A percentile compares a stretch with the other conserved stretches of the same genome.
These are phyloP conservation scores for Zizania latifolia DNA, from an alignment of 176 grass and related monocot genomes.

Conservation along the genomic window DNA sequence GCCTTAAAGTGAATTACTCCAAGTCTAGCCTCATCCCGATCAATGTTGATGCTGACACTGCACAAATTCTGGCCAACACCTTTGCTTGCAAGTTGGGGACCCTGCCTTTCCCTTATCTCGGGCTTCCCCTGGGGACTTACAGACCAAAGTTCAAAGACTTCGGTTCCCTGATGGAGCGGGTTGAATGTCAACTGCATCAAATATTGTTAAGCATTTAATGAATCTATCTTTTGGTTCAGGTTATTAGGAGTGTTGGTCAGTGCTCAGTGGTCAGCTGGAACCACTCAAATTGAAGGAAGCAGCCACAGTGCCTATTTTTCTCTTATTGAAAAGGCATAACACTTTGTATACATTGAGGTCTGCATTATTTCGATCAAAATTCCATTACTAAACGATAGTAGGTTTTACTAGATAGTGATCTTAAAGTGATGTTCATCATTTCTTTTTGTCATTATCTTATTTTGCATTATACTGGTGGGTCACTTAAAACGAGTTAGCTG, in stretches of 20 bases:
- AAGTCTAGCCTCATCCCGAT: too few relatives aligned
- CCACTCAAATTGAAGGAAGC: conserved; percentile 94
- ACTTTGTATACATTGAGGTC: conserved; percentile 98
- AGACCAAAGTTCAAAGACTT: too few relatives aligned
- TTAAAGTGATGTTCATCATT: neutral
- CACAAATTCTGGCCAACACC: too few relatives aligned
- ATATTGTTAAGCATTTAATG: neutral
- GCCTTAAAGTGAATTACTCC: too few relatives aligned
- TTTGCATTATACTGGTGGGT: neutral
- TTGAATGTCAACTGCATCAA: too few relatives aligned
- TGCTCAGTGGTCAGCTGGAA: conserved; percentile 97
- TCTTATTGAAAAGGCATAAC: conserved; percentile 88
- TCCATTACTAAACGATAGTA: conserved; percentile 16
- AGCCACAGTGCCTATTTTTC: conserved; percentile 91
- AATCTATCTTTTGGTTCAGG: conserved; percentile 36
- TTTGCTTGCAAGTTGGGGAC: too few relatives aligned
- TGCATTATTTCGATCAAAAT: conserved; percentile 2
- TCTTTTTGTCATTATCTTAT: conserved; percentile 7
- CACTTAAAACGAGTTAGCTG: conserved; percentile 10
- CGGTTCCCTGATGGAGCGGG: too few relatives aligned
- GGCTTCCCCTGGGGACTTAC: too few relatives aligned
- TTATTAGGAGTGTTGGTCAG: conserved; percentile 95
- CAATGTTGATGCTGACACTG: too few relatives aligned
- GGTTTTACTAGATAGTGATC: neutral
- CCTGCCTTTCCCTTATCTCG: too few relatives aligned